Conservation (phyloP, 305 asterid genomes). For the Fraxinus angustifolia region DNA sequence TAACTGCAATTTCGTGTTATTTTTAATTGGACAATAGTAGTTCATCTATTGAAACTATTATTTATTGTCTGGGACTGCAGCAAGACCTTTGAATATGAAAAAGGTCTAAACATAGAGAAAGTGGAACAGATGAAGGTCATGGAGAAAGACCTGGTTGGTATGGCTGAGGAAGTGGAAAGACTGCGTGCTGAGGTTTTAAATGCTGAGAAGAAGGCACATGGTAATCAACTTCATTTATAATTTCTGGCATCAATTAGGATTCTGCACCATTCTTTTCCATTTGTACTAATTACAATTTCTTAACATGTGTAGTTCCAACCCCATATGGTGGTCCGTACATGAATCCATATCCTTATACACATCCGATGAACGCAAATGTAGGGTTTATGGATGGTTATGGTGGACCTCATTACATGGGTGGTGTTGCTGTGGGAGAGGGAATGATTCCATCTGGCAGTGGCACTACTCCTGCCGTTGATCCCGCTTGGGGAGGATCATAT, state of each 20-base stretch:
- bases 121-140: slow-evolving; percentile 57
- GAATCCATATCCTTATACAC: slow-evolving; percentile 29
- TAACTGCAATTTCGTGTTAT: neutral
- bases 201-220: slow-evolving; percentile 52
- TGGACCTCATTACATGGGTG: slow-evolving; percentile 27
- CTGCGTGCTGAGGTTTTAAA: slow-evolving; percentile 44
- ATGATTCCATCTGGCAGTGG: slow-evolving; percentile 36
- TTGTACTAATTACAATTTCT: slow-evolving; percentile 8
- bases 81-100: slow-evolving; percentile 62
- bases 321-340: slow-evolving; percentile 28
- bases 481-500: slow-evolving; percentile 41
- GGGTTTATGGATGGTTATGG: slow-evolving; percentile 36
- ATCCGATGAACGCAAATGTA: slow-evolving; percentile 31
- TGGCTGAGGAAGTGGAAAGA: slow-evolving; percentile 60
- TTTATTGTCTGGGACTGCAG: slow-evolving; percentile 28
- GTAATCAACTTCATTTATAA: slow-evolving; percentile 31
- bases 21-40: neutral
- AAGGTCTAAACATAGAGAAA: slow-evolving; percentile 54
- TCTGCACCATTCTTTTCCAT: neutral
- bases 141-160: slow-evolving; percentile 61
- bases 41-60: neutral
- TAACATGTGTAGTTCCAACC: slow-evolving; percentile 33
- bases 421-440: slow-evolving; percentile 29
- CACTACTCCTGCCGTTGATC: slow-evolving; percentile 6
- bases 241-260: neutral